Evolutionary conservation across 78 protist genomes (phyloP).

Genomic region (Parvularia atlantis): DNA sequence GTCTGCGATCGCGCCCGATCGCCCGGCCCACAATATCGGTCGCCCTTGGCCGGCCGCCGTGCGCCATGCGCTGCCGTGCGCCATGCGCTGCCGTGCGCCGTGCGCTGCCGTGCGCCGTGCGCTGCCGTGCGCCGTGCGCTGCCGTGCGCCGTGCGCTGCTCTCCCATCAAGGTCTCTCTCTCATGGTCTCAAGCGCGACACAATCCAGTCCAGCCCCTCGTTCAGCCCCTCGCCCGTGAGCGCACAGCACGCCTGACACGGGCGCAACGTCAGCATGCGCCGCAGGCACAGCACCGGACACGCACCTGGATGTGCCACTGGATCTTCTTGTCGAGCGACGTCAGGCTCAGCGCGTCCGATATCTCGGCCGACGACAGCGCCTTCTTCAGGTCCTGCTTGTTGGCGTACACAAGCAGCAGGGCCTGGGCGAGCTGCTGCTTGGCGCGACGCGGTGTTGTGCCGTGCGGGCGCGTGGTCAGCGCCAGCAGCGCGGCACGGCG

Average conservation of each 20-base stretch:
- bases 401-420: conserved; percentile 56
- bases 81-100: too few species aligned
- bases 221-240: conserved; percentile 37
- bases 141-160: too few species aligned
- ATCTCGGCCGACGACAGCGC: conserved; percentile 68
- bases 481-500: too few species aligned
- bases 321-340: conserved; percentile 41
- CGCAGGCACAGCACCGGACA: neutral
- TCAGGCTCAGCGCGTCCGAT: conserved; percentile 34
- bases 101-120: too few species aligned
- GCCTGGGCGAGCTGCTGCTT: conserved; percentile 21
- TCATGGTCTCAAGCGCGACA: neutral
- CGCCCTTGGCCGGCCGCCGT: too few species aligned
- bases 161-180: too few species aligned
- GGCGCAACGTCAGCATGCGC: neutral
- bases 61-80: too few species aligned
- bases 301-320: conserved; percentile 45
- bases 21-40: too few species aligned
- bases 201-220: conserved; percentile 40
- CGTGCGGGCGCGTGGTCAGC: neutral
- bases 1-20: too few species aligned
- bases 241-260: conserved; percentile 37
- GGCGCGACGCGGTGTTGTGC: too few species aligned
- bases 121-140: too few species aligned
- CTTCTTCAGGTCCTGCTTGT: conserved; percentile 65